Evolutionary conservation across 2,329 filamentous ascomycete genomes (phyloP).

Genomic region (Aspergillus udagawae): DNA sequence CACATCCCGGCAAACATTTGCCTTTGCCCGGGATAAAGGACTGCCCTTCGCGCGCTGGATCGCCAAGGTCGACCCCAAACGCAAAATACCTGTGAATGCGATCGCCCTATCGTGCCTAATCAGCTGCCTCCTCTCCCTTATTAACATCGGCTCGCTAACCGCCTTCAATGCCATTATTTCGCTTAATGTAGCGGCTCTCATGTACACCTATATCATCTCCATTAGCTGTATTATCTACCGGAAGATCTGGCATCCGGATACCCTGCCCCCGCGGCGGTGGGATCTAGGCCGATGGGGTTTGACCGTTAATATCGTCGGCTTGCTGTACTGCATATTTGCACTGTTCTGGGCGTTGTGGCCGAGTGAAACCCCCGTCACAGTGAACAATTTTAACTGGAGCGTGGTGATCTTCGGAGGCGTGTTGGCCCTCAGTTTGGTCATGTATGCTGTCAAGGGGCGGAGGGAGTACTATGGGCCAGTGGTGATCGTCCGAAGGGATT

Average conservation of each 20-base stretch:
- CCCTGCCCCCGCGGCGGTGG: conserved; percentile 41
- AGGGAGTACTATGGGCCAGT: conserved; percentile 30
- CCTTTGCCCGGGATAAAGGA: conserved; percentile 43
- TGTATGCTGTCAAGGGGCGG: conserved; percentile 34
- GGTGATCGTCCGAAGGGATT: conserved; percentile 11
- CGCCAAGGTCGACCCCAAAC: conserved; percentile 30
- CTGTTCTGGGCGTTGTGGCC: conserved; percentile 50
- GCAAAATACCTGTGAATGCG: conserved; percentile 42
- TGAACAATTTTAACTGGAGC: conserved; percentile 49
- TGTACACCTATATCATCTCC: conserved; percentile 50
- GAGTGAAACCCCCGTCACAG: conserved; percentile 31
- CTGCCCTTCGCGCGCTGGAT: conserved; percentile 41
- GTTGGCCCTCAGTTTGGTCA: conserved; percentile 37
- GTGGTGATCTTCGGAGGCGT: conserved; percentile 42
- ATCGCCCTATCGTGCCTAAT: conserved; percentile 29
- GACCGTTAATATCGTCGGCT: conserved; percentile 41
- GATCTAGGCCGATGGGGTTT: conserved; percentile 43
- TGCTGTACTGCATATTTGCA: conserved; percentile 42
- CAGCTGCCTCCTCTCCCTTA: conserved; percentile 41
- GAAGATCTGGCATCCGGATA: conserved; percentile 35
- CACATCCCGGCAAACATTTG: conserved; percentile 39
- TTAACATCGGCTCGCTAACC: conserved; percentile 49
- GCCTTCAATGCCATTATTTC: conserved; percentile 53
- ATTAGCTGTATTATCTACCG: conserved; percentile 45
- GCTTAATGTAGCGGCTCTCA: conserved; percentile 45